A percentile compares a stretch with the other conserved stretches of the same genome.
Evolutionary conservation across 2,329 filamentous ascomycete genomes (phyloP).

Genomic region (Juglanconis oblonga): DNA sequence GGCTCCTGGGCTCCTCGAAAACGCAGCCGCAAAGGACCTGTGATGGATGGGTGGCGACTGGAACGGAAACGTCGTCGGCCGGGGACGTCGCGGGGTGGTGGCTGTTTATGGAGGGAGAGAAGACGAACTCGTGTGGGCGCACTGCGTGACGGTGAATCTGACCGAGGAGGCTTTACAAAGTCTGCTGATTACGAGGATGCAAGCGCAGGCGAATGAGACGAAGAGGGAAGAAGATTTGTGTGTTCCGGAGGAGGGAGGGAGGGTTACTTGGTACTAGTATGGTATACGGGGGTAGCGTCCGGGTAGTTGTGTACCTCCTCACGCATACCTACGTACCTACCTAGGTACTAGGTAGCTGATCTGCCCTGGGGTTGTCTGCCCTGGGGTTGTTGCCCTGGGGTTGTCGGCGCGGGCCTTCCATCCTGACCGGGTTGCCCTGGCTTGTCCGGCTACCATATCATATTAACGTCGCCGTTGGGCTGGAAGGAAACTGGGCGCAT

Average conservation of each 20-base stretch:
- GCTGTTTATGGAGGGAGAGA: constrained; percentile 1
- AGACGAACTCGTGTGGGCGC: neutral
- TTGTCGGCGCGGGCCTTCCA: constrained; percentile 1
- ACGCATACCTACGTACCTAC: too few species aligned
- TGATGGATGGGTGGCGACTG: constrained; percentile 7
- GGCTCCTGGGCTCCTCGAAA: constrained; percentile 29
- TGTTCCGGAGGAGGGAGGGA: neutral
- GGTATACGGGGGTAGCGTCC: too few species aligned
- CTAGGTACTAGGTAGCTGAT: too few species aligned
- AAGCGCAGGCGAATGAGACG: constrained; percentile 6
- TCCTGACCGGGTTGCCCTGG: constrained; percentile 13
- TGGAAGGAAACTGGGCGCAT: constrained; percentile 3
- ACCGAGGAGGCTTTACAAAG: constrained; percentile 1
- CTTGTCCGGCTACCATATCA: neutral
- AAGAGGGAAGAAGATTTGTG: neutral
- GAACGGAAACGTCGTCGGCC: constrained; percentile 6
- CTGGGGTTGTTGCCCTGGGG: constrained; percentile 5
- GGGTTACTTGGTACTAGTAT: neutral
- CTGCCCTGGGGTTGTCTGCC: constrained; percentile 1
- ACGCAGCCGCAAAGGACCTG: constrained; percentile 42
- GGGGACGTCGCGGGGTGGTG: constrained; percentile 7
- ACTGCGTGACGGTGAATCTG: constrained; percentile 4
- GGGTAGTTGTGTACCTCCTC: too few species aligned
- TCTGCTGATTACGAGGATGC: constrained; percentile 6
- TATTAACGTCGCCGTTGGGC: constrained; percentile 4